phyloP scores from a whole-genome alignment of 2,329 filamentous ascomycete species.

The Cladosporium oxysporum region DNA sequence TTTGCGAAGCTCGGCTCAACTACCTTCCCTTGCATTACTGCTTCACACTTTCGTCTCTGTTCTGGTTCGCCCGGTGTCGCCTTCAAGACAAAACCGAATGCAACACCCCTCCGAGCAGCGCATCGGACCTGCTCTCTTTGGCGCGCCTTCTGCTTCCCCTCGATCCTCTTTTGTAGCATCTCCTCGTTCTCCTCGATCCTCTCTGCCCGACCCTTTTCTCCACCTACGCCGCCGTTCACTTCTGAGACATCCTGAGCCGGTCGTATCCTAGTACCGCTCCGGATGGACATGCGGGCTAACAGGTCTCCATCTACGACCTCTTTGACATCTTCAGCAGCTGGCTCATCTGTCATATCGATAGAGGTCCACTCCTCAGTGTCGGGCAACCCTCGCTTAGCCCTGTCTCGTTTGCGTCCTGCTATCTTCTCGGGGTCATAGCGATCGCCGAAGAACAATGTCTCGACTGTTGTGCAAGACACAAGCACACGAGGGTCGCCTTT shows the following conservation, averaged over 20 bases:
- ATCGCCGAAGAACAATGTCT: constrained; percentile 53
- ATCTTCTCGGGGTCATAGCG: constrained; percentile 49
- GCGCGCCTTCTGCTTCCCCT: constrained; percentile 52
- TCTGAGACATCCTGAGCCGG: constrained; percentile 49
- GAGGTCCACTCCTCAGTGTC: constrained; percentile 45
- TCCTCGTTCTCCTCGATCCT: constrained; percentile 54
- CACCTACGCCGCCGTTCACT: constrained; percentile 58
- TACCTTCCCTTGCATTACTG: constrained; percentile 59
- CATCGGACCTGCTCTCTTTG: constrained; percentile 61
- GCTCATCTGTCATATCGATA: constrained; percentile 43
- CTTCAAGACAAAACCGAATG: constrained; percentile 52
- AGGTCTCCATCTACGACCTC: constrained; percentile 13
- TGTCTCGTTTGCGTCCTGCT: constrained; percentile 49
- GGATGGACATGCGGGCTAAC: constrained; percentile 10
- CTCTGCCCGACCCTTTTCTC: constrained; percentile 58
- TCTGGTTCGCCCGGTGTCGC: constrained; percentile 21
- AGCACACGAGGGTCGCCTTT: constrained; percentile 57
- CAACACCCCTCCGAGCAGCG: constrained; percentile 61
- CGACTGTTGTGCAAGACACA: constrained; percentile 53
- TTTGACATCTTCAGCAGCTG: constrained; percentile 12
- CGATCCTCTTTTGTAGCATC: constrained; percentile 50
- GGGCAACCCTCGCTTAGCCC: constrained; percentile 38
- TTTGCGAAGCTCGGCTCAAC: constrained; percentile 64
- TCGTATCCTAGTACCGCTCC: constrained; percentile 29
- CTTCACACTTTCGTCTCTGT: constrained; percentile 49